Percentiles rank a stretch among this genome's conserved stretches.
Evolutionary conservation across 2,329 filamentous ascomycete species (phyloP).

Genomic region (Trichoderma gracile): DNA sequence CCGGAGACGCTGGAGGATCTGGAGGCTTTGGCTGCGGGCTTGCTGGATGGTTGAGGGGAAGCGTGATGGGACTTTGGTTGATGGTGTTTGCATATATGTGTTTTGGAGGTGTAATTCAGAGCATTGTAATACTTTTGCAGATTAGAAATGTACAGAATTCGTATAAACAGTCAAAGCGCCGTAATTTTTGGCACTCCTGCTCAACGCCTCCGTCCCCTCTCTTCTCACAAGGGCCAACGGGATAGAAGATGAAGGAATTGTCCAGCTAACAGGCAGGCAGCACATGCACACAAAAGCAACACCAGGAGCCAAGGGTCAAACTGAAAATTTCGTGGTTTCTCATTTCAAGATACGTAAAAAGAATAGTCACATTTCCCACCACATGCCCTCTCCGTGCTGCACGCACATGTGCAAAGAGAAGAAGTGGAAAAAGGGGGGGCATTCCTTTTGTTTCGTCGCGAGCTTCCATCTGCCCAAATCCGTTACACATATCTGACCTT

Average conservation of each 20-base stretch:
- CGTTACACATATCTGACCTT: slow-evolving; percentile 9
- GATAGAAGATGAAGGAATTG: no score
- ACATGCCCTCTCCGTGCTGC: not conserved
- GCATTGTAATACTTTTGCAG: not conserved
- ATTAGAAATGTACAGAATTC: not conserved
- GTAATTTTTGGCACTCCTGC: not conserved
- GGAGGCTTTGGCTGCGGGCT: slow-evolving; percentile 71
- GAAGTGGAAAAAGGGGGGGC: not conserved
- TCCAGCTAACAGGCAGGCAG: not conserved
- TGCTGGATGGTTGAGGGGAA: slow-evolving; percentile 56
- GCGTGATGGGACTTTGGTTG: not conserved
- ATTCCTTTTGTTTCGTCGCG: not conserved
- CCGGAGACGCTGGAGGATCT: slow-evolving; percentile 79
- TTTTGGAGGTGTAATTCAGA: slow-evolving; percentile 1
- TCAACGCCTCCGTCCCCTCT: not conserved
- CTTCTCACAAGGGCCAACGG: not conserved
- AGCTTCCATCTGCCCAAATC: not conserved
- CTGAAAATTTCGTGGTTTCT: not conserved
- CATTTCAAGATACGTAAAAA: slow-evolving; percentile 18
- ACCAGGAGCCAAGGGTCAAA: not conserved
- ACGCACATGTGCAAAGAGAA: not conserved
- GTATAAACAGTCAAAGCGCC: not conserved
- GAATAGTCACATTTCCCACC: not conserved
- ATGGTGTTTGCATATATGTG: not conserved
- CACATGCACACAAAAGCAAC: not conserved